Percentiles rank a stretch among this genome's conserved stretches.
phyloP scores from a whole-genome alignment of 352 stramenopile genomes.

The Pythium myriotylum region DNA sequence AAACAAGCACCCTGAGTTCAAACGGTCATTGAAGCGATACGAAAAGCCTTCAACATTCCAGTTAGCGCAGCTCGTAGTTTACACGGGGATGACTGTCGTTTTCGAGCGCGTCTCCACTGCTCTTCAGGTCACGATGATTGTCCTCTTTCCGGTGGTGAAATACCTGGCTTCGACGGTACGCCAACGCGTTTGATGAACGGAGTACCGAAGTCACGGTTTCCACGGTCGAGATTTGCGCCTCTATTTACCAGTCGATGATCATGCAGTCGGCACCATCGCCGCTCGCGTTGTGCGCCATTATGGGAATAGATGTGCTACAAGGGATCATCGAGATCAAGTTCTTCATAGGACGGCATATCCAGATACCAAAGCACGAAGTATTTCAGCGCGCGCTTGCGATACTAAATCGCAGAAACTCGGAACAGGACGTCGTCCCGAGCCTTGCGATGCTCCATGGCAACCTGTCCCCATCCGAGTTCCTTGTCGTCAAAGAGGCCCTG shows the following conservation, averaged over 20 bases:
- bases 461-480: not conserved
- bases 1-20: not conserved
- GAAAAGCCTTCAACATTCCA: not conserved
- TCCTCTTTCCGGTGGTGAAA: slow-evolving; percentile 13
- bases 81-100: slow-evolving; percentile 1
- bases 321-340: slow-evolving; percentile 7
- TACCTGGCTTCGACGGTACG: not conserved
- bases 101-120: slow-evolving; percentile 4
- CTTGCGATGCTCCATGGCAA: not conserved
- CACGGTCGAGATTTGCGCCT: slow-evolving; percentile 10
- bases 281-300: slow-evolving; percentile 7
- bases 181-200: slow-evolving; percentile 1
- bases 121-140: slow-evolving; percentile 3
- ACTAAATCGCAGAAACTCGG: not conserved
- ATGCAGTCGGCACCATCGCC: slow-evolving; percentile 9
- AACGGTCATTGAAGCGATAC: not conserved
- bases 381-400: not conserved
- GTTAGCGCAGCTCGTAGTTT: slow-evolving; percentile 1
- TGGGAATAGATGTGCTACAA: slow-evolving; percentile 7
- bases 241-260: slow-evolving; percentile 21
- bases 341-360: slow-evolving; percentile 1
- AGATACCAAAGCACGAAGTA: not conserved
- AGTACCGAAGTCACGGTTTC: slow-evolving; percentile 4
- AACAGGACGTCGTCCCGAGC: not conserved
- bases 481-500: slow-evolving; percentile 15